A percentile compares a stretch with the other conserved stretches of the same genome.
These are phyloP conservation scores for Aurantiochytrium sp. DNA, from an alignment of 108 stramenopile genomes.

Conservation along the genomic window DNA sequence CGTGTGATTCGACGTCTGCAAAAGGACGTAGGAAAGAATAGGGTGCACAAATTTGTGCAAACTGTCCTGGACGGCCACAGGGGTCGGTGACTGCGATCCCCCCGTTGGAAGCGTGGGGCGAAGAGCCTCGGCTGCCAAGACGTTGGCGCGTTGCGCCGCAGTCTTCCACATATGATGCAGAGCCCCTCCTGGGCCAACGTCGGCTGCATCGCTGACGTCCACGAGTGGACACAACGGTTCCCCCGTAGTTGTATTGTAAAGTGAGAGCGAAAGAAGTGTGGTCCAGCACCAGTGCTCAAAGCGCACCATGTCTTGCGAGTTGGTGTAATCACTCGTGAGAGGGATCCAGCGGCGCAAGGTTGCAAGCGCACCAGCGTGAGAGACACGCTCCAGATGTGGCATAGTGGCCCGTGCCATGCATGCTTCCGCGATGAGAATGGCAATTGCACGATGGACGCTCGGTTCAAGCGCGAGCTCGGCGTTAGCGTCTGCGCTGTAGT, in stretches of 20 bases:
- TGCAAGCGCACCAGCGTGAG: background rate
- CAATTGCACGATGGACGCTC: background rate
- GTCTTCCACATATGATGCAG: background rate
- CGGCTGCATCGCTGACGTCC: background rate
- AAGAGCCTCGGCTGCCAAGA: background rate
- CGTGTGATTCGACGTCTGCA: background rate
- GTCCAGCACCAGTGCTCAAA: background rate
- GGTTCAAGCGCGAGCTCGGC: background rate
- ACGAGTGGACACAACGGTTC: background rate
- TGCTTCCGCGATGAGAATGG: background rate
- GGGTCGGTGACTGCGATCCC: background rate
- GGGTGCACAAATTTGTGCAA: background rate
- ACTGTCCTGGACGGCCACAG: background rate
- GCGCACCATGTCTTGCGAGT: background rate
- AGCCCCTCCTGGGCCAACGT: background rate
- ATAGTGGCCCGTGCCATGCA: background rate
- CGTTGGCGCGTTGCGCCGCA: background rate
- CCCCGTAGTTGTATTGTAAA: background rate
- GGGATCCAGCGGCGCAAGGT: constrained; percentile 5
- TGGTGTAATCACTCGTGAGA: background rate
- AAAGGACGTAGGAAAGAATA: background rate
- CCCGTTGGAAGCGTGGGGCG: too few relatives aligned
- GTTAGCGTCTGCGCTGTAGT: background rate
- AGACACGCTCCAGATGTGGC: background rate
- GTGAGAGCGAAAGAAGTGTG: background rate